Evolutionary conservation across 148 eudicot species (phyloP).

Genomic region (Tetragonia tetragonoides): DNA sequence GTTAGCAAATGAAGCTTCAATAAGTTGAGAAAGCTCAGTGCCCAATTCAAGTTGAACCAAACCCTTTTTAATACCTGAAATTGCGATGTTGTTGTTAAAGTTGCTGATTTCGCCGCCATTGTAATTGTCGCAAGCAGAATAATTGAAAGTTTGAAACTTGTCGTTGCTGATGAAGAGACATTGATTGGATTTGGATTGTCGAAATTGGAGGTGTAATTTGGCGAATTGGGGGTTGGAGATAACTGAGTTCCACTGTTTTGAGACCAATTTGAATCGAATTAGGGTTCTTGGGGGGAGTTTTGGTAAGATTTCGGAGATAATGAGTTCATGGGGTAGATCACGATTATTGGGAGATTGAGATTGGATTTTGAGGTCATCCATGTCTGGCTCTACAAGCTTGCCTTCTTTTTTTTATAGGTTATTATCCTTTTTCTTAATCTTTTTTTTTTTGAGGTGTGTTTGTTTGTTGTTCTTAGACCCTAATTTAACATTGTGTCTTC

Average conservation of each 20-base stretch:
- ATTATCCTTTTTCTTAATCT: too few species aligned
- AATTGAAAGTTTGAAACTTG: conserved; percentile 7
- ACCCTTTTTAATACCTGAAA: not conserved
- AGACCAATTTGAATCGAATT: conserved; percentile 26
- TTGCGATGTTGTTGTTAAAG: too few species aligned
- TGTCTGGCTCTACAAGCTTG: not conserved
- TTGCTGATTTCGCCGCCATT: too few species aligned
- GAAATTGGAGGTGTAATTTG: conserved; percentile 18
- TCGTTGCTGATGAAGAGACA: conserved; percentile 15
- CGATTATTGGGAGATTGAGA: not conserved
- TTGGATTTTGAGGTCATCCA: not conserved
- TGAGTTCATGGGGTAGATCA: conserved; percentile 3
- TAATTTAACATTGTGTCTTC: too few species aligned
- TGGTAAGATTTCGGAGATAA: conserved; percentile 19
- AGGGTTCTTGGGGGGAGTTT: conserved; percentile 25
- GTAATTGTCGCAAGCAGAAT: not conserved
- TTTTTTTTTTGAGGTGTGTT: too few species aligned
- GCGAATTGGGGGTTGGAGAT: conserved; percentile 22
- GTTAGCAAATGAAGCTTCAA: conserved; percentile 1
- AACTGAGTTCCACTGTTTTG: conserved; percentile 14
- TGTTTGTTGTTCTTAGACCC: too few species aligned
- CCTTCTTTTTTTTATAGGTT: too few species aligned
- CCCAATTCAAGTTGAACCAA: conserved; percentile 8
- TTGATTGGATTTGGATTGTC: not conserved
- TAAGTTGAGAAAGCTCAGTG: not conserved